Evolutionary conservation across 139 green algal species (phyloP).

Genomic region (Chlorella vulgaris): DNA sequence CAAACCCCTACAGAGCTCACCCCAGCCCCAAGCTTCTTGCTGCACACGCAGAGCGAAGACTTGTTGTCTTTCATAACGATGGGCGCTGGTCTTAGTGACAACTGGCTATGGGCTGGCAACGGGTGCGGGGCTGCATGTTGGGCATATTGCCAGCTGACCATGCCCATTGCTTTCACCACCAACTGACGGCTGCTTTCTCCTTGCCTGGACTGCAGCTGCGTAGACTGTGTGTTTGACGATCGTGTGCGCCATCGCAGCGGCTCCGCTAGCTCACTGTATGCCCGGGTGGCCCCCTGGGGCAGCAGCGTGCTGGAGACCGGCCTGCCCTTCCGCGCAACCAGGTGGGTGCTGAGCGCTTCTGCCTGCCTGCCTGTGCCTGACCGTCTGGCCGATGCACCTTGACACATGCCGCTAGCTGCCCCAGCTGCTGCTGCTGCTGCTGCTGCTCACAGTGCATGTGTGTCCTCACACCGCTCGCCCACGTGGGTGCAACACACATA

Average conservation of each 20-base stretch:
- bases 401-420: too few relatives aligned
- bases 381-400: neutral
- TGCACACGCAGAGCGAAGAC: neutral
- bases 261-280: slow-evolving; percentile 23
- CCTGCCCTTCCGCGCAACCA: slow-evolving; percentile 15
- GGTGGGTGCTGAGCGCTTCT: neutral
- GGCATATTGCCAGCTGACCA: neutral
- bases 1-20: neutral
- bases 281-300: slow-evolving; percentile 42
- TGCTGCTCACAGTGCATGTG: too few relatives aligned
- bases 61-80: slow-evolving; percentile 2
- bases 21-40: neutral
- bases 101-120: slow-evolving; percentile 4
- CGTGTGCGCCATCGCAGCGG: slow-evolving; percentile 11
- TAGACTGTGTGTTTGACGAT: slow-evolving; percentile 47
- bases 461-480: too few relatives aligned
- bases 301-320: slow-evolving; percentile 33
- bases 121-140: neutral
- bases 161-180: too few relatives aligned
- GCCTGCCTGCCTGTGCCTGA: neutral
- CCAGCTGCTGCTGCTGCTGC: too few relatives aligned
- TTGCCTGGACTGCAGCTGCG: slow-evolving; percentile 14
- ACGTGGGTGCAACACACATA: too few relatives aligned
- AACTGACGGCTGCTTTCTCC: neutral
- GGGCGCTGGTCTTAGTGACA: neutral